Evolutionary conservation across 2,329 filamentous ascomycete species (phyloP).

Genomic region (Chaetomiaceae sp.): DNA sequence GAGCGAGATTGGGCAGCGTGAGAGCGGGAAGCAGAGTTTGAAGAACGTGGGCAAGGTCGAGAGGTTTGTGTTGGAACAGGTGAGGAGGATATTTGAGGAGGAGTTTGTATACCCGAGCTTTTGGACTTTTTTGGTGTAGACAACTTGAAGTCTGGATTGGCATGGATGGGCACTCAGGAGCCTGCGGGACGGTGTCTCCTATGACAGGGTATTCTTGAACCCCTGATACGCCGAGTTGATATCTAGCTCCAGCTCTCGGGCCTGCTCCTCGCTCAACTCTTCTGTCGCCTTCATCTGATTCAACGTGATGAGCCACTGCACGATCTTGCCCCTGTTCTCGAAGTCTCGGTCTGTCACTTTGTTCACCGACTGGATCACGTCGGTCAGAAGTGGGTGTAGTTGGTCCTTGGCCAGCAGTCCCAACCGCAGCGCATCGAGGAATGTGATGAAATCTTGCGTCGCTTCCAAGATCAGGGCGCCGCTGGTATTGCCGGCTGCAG

Average conservation of each 20-base stretch:
- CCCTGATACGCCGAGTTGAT: conserved; percentile 93
- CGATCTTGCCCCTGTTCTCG: conserved; percentile 92
- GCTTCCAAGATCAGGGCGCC: conserved; percentile 76
- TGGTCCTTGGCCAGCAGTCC: conserved; percentile 93
- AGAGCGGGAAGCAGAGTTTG: conserved; percentile 86
- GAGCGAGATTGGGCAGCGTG: conserved; percentile 92
- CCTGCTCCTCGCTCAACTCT: conserved; percentile 81
- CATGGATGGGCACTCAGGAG: not conserved
- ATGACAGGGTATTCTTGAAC: conserved; percentile 75
- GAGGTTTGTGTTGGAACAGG: conserved; percentile 93
- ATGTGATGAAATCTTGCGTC: conserved; percentile 97
- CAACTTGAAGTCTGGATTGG: not conserved
- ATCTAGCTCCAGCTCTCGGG: conserved; percentile 83
- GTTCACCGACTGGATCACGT: conserved; percentile 96
- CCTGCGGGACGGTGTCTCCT: conserved; percentile 17
- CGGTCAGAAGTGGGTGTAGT: conserved; percentile 88
- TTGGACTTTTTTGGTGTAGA: conserved; percentile 82
- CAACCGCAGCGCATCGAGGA: conserved; percentile 89
- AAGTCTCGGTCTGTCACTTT: conserved; percentile 95
- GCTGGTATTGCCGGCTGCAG: conserved; percentile 44
- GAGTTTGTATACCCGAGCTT: conserved; percentile 98
- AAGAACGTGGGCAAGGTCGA: conserved; percentile 99
- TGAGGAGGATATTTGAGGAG: conserved; percentile 94
- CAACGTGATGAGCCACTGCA: conserved; percentile 94
- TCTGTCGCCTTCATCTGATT: conserved; percentile 98